phyloP scores from a whole-genome alignment of 1,139 yeast genomes.

The Pichia sp. region DNA sequence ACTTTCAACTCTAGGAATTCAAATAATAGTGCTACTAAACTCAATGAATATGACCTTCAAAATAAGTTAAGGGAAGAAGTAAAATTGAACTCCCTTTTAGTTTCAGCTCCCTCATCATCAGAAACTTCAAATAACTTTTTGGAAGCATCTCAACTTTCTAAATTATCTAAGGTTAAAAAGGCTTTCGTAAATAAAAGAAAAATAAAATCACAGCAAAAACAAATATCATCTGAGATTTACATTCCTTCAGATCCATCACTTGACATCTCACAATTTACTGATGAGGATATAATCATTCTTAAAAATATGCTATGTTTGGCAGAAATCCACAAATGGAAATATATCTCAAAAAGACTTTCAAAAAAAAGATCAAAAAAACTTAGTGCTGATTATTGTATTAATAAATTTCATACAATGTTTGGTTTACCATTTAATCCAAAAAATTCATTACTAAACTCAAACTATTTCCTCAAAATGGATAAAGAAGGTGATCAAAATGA shows the following conservation, averaged over 20 bases:
- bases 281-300: slow-evolving; percentile 27
- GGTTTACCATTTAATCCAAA: slow-evolving; percentile 27
- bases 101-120: no score
- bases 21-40: no score
- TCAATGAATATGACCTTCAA: no score
- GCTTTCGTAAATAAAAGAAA: no score
- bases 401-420: slow-evolving; percentile 30
- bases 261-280: slow-evolving; percentile 25
- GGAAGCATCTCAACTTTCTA: no score
- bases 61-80: no score
- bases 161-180: no score
- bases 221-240: slow-evolving; percentile 12
- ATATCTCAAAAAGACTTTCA: slow-evolving; percentile 27
- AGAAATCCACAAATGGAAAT: slow-evolving; percentile 32
- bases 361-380: slow-evolving; percentile 28
- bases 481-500: slow-evolving; percentile 8
- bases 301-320: slow-evolving; percentile 27
- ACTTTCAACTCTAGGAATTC: no score
- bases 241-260: slow-evolving; percentile 22
- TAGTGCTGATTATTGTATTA: slow-evolving; percentile 27
- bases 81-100: no score
- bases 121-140: no score
- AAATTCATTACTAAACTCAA: slow-evolving; percentile 20
- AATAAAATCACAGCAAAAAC: neutral
- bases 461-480: slow-evolving; percentile 18